Percentiles rank a stretch among this genome's conserved stretches.
These are phyloP conservation scores for Solanum chmielewskii DNA, from an alignment of 257 asterid genomes.

Conservation along the genomic window DNA sequence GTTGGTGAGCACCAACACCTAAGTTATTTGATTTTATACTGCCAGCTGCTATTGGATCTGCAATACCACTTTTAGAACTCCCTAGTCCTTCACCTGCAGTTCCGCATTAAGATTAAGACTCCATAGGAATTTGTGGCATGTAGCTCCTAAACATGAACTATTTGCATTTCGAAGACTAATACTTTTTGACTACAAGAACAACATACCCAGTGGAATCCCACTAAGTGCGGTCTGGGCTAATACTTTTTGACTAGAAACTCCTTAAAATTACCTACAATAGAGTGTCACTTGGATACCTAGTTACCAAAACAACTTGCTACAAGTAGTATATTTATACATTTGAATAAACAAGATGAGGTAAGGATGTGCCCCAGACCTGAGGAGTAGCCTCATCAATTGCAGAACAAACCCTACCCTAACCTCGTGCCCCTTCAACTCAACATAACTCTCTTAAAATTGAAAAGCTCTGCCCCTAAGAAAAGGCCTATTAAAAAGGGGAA, in stretches of 20 bases:
- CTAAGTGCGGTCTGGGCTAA: neutral
- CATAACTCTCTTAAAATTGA: neutral
- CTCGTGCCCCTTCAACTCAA: neutral
- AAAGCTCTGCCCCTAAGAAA: neutral
- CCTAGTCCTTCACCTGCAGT: slow-evolving; percentile 86
- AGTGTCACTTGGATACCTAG: neutral
- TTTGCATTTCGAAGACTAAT: neutral
- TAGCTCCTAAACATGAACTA: neutral
- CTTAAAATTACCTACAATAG: neutral
- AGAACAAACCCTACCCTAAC: neutral
- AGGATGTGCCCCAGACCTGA: neutral
- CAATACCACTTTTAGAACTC: slow-evolving; percentile 75
- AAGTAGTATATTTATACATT: neutral
- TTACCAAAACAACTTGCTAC: neutral
- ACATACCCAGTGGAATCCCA: neutral
- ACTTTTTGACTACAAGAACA: neutral
- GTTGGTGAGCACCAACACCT: slow-evolving; percentile 88
- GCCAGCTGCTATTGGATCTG: slow-evolving; percentile 78
- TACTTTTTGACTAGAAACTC: neutral
- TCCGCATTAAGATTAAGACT: neutral
- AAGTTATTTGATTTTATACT: slow-evolving; percentile 67
- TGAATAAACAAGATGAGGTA: neutral
- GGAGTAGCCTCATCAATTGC: neutral
- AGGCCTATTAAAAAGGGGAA: neutral
- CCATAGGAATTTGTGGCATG: neutral